Conservation (phyloP, 2,329 filamentous ascomycete species). For the Claviceps sp. region DNA sequence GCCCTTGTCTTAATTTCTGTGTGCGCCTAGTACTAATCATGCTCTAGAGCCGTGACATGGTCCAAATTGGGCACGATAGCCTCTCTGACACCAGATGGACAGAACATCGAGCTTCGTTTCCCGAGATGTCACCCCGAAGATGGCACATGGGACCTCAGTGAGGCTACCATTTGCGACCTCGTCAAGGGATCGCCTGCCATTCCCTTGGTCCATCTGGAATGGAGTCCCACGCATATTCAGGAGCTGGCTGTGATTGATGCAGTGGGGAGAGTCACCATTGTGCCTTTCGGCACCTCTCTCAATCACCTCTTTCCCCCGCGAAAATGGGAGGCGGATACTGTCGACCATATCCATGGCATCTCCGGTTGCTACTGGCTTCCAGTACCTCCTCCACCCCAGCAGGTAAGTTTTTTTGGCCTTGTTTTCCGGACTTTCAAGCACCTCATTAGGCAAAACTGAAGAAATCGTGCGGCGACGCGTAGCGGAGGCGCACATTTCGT, state of each 20-base stretch:
- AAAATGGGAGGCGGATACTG: conserved; percentile 50
- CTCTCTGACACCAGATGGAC: conserved; percentile 60
- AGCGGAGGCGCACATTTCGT: too few relatives aligned
- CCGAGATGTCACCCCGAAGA: conserved; percentile 54
- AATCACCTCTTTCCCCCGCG: conserved; percentile 56
- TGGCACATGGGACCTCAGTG: conserved; percentile 63
- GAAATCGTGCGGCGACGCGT: too few relatives aligned
- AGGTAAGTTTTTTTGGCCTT: conserved; percentile 13
- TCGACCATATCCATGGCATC: conserved; percentile 62
- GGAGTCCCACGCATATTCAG: conserved; percentile 57
- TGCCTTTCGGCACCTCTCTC: conserved; percentile 56
- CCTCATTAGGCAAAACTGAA: too few relatives aligned
- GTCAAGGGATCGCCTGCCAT: conserved; percentile 50
- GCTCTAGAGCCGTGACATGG: conserved; percentile 64
- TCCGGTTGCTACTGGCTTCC: conserved; percentile 80
- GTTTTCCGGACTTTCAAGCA: too few relatives aligned
- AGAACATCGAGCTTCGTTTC: conserved; percentile 57
- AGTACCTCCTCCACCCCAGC: conserved; percentile 34
- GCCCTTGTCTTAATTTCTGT: neutral
- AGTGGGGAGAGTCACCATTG: conserved; percentile 62
- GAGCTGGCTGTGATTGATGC: conserved; percentile 78
- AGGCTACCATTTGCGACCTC: conserved; percentile 50
- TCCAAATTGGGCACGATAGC: conserved; percentile 79
- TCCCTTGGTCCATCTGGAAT: conserved; percentile 66
- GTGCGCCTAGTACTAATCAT: neutral